Evolutionary conservation across 441 rosid species (phyloP).

Genomic region (Sinapis alba): DNA sequence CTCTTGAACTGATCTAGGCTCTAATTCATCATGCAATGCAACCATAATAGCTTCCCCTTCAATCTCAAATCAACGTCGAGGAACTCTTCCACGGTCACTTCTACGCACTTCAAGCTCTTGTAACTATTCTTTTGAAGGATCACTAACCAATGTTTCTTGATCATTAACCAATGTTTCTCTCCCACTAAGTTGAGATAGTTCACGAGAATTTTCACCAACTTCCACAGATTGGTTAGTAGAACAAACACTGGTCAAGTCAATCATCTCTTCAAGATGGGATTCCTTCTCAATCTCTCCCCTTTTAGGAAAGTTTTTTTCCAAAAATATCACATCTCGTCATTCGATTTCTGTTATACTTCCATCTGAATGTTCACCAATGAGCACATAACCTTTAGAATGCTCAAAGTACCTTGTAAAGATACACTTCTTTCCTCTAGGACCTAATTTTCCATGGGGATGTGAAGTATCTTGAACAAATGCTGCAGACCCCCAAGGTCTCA

Average conservation of each 20-base stretch:
- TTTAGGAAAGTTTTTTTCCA: not conserved
- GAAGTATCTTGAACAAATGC: not conserved
- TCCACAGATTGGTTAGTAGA: not conserved
- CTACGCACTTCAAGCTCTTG: not conserved
- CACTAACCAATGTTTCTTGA: too few species aligned
- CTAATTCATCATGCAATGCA: not conserved
- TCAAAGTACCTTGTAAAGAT: not conserved
- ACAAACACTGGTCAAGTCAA: not conserved
- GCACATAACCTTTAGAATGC: not conserved
- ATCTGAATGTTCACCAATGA: not conserved
- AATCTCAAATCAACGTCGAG: slow-evolving; percentile 12
- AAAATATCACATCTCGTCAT: not conserved
- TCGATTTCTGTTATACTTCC: not conserved
- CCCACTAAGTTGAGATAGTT: slow-evolving; percentile 10
- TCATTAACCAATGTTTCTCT: not conserved
- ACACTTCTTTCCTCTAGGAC: not conserved
- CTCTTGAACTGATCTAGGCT: not conserved
- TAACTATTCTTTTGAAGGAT: not conserved
- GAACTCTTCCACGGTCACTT: not conserved
- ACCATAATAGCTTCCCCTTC: slow-evolving; percentile 11
- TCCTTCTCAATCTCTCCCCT: not conserved
- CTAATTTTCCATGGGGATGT: not conserved
- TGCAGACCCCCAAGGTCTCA: not conserved
- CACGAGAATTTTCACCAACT: not conserved
- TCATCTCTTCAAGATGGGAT: not conserved